Evolutionary conservation across 192 early-diverging fungal species (phyloP).

Genomic region (Funneliformis geosporum): DNA sequence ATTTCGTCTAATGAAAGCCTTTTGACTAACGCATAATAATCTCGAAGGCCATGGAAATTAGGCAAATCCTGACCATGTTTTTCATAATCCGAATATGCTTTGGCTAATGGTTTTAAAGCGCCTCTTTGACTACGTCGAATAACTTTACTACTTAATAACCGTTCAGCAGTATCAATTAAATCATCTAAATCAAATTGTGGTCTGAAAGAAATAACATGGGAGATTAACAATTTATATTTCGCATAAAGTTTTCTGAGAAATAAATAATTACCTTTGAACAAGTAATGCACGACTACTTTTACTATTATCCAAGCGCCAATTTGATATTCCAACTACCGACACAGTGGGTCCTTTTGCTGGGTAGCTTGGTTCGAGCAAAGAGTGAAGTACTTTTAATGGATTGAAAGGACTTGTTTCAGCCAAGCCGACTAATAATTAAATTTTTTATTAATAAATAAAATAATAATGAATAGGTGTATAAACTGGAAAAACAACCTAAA

Average conservation of each 20-base stretch:
- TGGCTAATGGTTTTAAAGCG: background rate
- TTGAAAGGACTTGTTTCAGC: conserved; percentile 24
- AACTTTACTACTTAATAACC: background rate
- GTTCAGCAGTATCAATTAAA: background rate
- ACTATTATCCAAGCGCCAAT: conserved; percentile 33
- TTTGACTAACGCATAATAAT: conserved; percentile 23
- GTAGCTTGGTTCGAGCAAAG: background rate
- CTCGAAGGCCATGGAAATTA: conserved; percentile 25
- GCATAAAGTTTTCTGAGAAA: too few relatives aligned
- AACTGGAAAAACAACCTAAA: too few relatives aligned
- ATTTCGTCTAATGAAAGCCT: background rate
- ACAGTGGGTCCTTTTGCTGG: background rate
- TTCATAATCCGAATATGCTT: background rate
- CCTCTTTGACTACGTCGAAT: too few relatives aligned
- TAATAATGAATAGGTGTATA: too few relatives aligned
- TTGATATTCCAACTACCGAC: conserved; percentile 26
- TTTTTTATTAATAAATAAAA: too few relatives aligned
- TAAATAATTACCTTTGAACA: background rate
- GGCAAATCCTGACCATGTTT: conserved; percentile 4
- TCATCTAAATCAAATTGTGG: too few relatives aligned
- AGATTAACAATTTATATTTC: background rate
- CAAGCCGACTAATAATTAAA: conserved; percentile 12
- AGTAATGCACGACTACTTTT: conserved; percentile 1
- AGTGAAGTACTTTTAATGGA: conserved; percentile 27
- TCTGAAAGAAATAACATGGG: too few relatives aligned